These are phyloP conservation scores for Rhodotorula babjevae DNA, from an alignment of 768 basidiomycete genomes.

Conservation along the genomic window DNA sequence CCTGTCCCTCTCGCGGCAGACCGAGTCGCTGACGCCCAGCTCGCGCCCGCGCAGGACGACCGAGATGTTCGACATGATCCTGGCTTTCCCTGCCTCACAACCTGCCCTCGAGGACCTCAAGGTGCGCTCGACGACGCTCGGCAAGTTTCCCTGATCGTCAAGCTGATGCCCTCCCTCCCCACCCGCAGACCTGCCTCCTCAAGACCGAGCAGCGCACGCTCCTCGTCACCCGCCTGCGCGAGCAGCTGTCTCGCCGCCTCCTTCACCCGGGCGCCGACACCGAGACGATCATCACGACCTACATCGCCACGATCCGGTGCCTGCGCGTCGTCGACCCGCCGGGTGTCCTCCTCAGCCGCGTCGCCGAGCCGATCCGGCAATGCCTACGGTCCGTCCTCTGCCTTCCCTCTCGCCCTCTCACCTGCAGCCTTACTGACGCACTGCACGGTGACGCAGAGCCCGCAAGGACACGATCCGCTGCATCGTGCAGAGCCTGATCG, in stretches of 20 bases:
- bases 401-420: constrained; percentile 1
- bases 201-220: constrained; percentile 45
- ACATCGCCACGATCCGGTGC: constrained; percentile 86
- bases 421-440: too few species aligned
- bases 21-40: neutral
- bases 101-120: constrained; percentile 80
- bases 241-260: constrained; percentile 59
- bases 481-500: constrained; percentile 85
- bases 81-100: constrained; percentile 83
- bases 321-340: constrained; percentile 85
- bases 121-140: constrained; percentile 48
- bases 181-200: constrained; percentile 45
- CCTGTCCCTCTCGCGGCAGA: constrained; percentile 45
- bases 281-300: constrained; percentile 78
- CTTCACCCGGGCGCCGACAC: constrained; percentile 96
- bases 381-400: constrained; percentile 65
- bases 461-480: constrained; percentile 89
- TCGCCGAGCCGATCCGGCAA: constrained; percentile 82
- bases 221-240: constrained; percentile 27
- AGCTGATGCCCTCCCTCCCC: neutral
- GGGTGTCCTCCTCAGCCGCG: constrained; percentile 85
- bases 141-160: neutral
- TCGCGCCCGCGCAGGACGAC: constrained; percentile 47
- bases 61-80: constrained; percentile 94
- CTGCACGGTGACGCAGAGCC: constrained; percentile 53